Evolutionary conservation across 2,329 filamentous ascomycete species (phyloP), one percentile per base, ranked within the genome.

Genomic region (Diaporthe longicolla): DNA sequence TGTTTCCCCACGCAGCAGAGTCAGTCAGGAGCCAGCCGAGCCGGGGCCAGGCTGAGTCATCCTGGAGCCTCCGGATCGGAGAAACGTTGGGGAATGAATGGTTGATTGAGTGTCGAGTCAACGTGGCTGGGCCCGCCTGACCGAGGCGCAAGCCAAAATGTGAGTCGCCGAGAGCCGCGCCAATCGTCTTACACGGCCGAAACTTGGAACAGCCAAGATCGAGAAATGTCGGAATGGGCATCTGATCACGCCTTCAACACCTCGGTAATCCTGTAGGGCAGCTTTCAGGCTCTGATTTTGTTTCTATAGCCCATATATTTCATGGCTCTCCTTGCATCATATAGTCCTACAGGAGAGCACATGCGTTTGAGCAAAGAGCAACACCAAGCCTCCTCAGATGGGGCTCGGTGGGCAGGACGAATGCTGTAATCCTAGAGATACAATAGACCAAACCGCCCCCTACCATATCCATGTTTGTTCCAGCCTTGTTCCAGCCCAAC

Each of bases 341-440:
- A 43, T 43, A 43, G 15, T 7, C 15, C 15, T 1, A 21, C 17
- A 29, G 40, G 13, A 40, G 43, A 37, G 17, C 13, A 8, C 9
- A 11, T 9, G 26, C 21, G 15, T 50, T 26, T 40, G 48, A 32
- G 37, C 19, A 37, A 54, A 35, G n/a, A 71, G 45, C 45, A 71
- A 54, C 15, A n/a, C 24, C 40, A 35, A 63, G 15, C 37, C 15
- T n/a, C 21, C 26, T 24, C 35, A 13, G n/a, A 15, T 15, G 8
- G n/a, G 6, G 9, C 15, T 32, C 19, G 48, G 32, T 11, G 48
- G 32, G 32, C 63, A 40, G 17, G 19, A 48, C 45, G 57, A 32
- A 71, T 50, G 59, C 52, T 61, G 52, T 37, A 26, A 73, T 66
- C 68, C 66, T 61, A 55, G 54, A 73, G 35, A 57, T 73, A 65